A percentile compares a stretch with the other conserved stretches of the same genome.
These are phyloP conservation scores for Linnemannia schmuckeri DNA, from an alignment of 192 early-diverging fungal species.

Conservation along the genomic window DNA sequence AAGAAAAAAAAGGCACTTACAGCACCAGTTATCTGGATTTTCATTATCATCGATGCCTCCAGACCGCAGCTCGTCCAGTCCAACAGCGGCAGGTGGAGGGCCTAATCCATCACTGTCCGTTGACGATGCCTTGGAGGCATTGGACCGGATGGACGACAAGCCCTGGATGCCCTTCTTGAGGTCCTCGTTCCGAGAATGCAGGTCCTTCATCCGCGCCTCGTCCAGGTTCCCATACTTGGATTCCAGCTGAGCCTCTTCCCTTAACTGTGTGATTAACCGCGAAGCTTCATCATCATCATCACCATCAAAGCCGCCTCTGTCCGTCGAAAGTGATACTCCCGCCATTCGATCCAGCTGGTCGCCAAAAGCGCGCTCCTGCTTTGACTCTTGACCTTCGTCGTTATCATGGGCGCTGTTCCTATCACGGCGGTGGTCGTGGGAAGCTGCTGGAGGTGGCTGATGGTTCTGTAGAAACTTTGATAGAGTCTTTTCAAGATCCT, in stretches of 20 bases:
- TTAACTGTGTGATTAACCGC: constrained; percentile 17
- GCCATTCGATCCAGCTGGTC: constrained; percentile 31
- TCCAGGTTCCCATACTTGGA: constrained; percentile 27
- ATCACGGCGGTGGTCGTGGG: background rate
- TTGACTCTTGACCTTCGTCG: constrained; percentile 1
- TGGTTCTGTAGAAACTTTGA: constrained; percentile 51
- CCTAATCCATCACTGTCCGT: constrained; percentile 28
- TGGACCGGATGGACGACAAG: constrained; percentile 24
- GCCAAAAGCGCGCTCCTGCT: constrained; percentile 21
- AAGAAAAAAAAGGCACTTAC: constrained; percentile 44
- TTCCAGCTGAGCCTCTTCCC: constrained; percentile 26
- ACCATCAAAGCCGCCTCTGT: background rate
- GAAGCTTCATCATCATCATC: constrained; percentile 28
- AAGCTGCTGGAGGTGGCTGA: constrained; percentile 8
- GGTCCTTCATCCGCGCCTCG: constrained; percentile 23
- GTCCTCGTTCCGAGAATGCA: constrained; percentile 35
- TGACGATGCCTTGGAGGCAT: background rate
- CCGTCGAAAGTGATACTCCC: constrained; percentile 6
- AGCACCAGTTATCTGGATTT: constrained; percentile 65
- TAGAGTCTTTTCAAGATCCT: constrained; percentile 42
- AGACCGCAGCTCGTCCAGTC: constrained; percentile 41
- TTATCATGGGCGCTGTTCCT: background rate
- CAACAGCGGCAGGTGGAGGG: constrained; percentile 48
- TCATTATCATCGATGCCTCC: constrained; percentile 29
- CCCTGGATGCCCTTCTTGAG: constrained; percentile 33